These are phyloP conservation scores for Pisolithus marmoratus DNA, from an alignment of 768 basidiomycete species.

Conservation along the genomic window DNA sequence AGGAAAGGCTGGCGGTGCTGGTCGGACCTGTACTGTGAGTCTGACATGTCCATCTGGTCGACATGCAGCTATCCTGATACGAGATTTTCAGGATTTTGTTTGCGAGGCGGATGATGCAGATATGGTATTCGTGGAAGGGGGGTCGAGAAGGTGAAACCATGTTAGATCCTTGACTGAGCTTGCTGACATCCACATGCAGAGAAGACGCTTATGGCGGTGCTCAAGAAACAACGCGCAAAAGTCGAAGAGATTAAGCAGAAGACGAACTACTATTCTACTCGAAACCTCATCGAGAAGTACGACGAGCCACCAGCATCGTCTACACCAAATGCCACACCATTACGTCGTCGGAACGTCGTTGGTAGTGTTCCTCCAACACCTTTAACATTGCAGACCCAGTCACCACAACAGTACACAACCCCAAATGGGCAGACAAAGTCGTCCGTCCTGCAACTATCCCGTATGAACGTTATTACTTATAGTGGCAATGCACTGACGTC, in stretches of 20 bases:
- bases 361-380: slow-evolving; percentile 29
- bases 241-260: slow-evolving; percentile 97
- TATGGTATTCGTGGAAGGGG: slow-evolving; percentile 78
- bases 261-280: slow-evolving; percentile 92
- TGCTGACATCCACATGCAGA: slow-evolving; percentile 41
- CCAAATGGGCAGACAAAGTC: slow-evolving; percentile 17
- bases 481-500: slow-evolving; percentile 7
- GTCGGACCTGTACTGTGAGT: slow-evolving; percentile 78
- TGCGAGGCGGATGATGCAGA: slow-evolving; percentile 71
- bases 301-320: slow-evolving; percentile 50
- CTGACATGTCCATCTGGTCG: not conserved
- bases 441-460: slow-evolving; percentile 33
- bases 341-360: slow-evolving; percentile 37
- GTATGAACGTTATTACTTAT: slow-evolving; percentile 22
- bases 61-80: slow-evolving; percentile 1
- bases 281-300: slow-evolving; percentile 84
- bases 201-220: slow-evolving; percentile 64
- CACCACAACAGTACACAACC: slow-evolving; percentile 13
- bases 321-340: slow-evolving; percentile 27
- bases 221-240: slow-evolving; percentile 75
- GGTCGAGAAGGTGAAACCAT: slow-evolving; percentile 61
- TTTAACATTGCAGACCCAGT: slow-evolving; percentile 23
- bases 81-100: slow-evolving; percentile 54
- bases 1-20: slow-evolving; percentile 47
- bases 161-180: too few relatives aligned